phyloP scores from a whole-genome alignment of 2,329 filamentous ascomycete genomes.

The Thyridium curvatum region DNA sequence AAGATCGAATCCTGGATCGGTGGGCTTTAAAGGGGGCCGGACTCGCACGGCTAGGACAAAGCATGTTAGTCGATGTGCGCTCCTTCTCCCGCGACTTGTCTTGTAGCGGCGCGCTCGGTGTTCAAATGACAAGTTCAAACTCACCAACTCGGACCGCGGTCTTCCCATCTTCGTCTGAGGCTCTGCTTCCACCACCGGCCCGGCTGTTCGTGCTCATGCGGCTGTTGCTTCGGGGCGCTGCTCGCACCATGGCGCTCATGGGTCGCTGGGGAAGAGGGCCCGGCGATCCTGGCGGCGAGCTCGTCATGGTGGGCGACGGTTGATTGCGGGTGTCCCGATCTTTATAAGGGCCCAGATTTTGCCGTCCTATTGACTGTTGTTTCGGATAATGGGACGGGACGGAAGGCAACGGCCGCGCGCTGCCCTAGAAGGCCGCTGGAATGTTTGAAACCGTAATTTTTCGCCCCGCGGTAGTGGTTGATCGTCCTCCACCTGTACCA shows the following conservation, averaged over 20 bases:
- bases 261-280: constrained; percentile 57
- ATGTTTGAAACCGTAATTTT: too few relatives aligned
- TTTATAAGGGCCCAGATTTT: constrained; percentile 2
- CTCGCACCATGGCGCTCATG: constrained; percentile 73
- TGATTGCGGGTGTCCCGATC: constrained; percentile 9
- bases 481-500: too few relatives aligned
- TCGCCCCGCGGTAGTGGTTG: too few relatives aligned
- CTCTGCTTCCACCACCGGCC: constrained; percentile 67
- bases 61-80: constrained; percentile 6
- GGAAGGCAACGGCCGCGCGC: constrained; percentile 1
- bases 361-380: background rate
- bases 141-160: constrained; percentile 95
- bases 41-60: constrained; percentile 72
- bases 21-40: constrained; percentile 74
- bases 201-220: constrained; percentile 81
- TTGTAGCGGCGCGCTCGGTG: too few relatives aligned
- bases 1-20: constrained; percentile 88
- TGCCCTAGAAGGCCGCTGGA: too few relatives aligned
- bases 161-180: constrained; percentile 83
- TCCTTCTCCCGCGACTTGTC: too few relatives aligned
- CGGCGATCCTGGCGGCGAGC: constrained; percentile 65
- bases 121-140: constrained; percentile 30
- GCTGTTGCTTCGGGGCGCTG: constrained; percentile 69
- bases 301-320: constrained; percentile 46
- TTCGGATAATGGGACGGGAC: background rate